Evolutionary conservation across 805 yeast genomes (phyloP), one percentile per base, ranked within the genome.

Genomic region (Candida parachauliodes): DNA sequence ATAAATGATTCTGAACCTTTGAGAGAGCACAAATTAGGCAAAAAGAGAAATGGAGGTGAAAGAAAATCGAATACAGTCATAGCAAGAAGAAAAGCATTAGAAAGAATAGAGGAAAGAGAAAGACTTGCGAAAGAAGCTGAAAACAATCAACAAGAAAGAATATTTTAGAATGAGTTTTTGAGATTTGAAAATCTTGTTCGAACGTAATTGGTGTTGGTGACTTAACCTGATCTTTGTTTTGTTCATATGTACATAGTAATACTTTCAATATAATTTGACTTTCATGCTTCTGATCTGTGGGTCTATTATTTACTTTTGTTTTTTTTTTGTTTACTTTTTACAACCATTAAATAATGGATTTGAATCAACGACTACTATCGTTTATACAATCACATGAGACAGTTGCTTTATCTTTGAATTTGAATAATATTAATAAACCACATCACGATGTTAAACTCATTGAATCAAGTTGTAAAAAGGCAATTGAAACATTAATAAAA

Each of bases 31-130:
- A 75, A 74, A 48, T 60, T 67, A 44, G 87, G 89, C n/a, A 81
- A 74, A 68, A 87, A 87, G 71, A 72, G 74, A 50, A 69, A 68
- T 50, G 96, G 96, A 18, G 95, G 96, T 53, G 96, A 88, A 62
- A 77, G 96, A 58, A 83, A 79, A 51, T 75, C 82, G 43, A 77
- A 74, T 51, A 54, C 62, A 11, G 70, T 68, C 15, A 47, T 55
- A 44, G 74, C 73, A 20, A 83, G 81, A 53, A 73, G 72, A 47
- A 63, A 70, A 12, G 91, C 95, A 8, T 75, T 74, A 45, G 57
- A 76, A 61, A 61, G 74, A 37, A 72, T 79, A 38, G 77, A 76
- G 48, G 76, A 78, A 46, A 66, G 72, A 50, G 77, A 68, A 48
- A 47, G 44, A 31, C 60, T 57, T 49, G 57, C 59, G 39, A 51